Percentiles rank a stretch among this genome's conserved stretches.
These are phyloP conservation scores for Alternaria conjuncta DNA, from an alignment of 2,329 filamentous ascomycete genomes.

Conservation along the genomic window DNA sequence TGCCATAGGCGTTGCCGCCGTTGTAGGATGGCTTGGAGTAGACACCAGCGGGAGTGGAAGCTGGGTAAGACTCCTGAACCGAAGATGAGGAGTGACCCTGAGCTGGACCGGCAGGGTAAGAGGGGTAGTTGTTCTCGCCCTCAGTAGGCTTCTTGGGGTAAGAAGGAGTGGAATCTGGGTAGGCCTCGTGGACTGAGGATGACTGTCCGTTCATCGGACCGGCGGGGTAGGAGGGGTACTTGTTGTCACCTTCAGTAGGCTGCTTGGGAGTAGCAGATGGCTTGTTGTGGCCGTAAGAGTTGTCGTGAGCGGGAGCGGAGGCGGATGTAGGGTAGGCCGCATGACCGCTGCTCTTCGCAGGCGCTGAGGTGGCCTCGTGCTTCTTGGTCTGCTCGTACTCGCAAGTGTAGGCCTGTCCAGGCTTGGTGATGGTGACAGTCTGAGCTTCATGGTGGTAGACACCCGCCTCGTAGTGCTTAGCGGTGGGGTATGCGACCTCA, in stretches of 20 bases:
- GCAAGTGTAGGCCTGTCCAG: slow-evolving; percentile 38
- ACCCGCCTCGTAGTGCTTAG: slow-evolving; percentile 29
- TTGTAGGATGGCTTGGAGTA: slow-evolving; percentile 7
- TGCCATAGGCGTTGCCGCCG: slow-evolving; percentile 1
- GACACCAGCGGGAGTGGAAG: background rate
- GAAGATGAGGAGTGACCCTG: background rate
- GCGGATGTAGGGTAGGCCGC: slow-evolving; percentile 10
- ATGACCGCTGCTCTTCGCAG: slow-evolving; percentile 11
- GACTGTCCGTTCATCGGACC: background rate
- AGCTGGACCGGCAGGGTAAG: slow-evolving; percentile 1
- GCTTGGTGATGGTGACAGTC: slow-evolving; percentile 44
- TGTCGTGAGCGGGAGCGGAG: slow-evolving; percentile 10
- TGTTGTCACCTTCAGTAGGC: slow-evolving; percentile 10
- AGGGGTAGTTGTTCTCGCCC: background rate
- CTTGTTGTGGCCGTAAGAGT: slow-evolving; percentile 13
- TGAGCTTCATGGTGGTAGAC: slow-evolving; percentile 36
- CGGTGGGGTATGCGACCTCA: slow-evolving; percentile 34
- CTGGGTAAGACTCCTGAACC: background rate
- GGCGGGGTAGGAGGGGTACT: slow-evolving; percentile 7
- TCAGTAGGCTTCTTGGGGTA: background rate
- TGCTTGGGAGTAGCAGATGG: slow-evolving; percentile 12
- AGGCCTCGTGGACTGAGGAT: background rate
- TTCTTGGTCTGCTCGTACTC: slow-evolving; percentile 30
- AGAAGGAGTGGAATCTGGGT: background rate
- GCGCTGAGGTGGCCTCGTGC: slow-evolving; percentile 15